A percentile compares a stretch with the other conserved stretches of the same genome.
Evolutionary conservation across 2,329 filamentous ascomycete genomes (phyloP).

Genomic region (Sphaerulina vaccinii): DNA sequence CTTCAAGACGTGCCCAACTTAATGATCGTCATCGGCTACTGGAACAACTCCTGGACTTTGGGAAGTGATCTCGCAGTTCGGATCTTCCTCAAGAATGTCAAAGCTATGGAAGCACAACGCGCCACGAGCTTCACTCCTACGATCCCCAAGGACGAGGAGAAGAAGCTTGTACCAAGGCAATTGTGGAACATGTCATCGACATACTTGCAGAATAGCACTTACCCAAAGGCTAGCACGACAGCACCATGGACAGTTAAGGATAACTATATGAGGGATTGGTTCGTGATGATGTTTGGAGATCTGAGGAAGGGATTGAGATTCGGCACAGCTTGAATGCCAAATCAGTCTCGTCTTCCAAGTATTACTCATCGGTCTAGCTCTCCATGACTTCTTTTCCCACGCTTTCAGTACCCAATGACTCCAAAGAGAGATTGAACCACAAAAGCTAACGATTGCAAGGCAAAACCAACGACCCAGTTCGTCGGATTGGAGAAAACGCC

Average conservation of each 20-base stretch:
- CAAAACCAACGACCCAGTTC: no score
- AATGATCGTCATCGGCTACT: slow-evolving; percentile 4
- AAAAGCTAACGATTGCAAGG: no score
- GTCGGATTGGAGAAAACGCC: no score
- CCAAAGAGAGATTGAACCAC: no score
- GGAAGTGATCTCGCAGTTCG: neutral
- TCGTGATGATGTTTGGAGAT: slow-evolving; percentile 4
- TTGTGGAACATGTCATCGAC: slow-evolving; percentile 8
- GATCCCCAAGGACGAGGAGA: neutral
- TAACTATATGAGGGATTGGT: slow-evolving; percentile 6
- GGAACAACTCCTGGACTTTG: slow-evolving; percentile 9
- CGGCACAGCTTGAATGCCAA: no score
- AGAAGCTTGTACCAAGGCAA: neutral
- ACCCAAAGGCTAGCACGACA: neutral
- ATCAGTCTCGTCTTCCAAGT: no score
- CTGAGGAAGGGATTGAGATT: neutral
- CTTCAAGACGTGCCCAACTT: slow-evolving; percentile 60
- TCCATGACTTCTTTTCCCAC: no score
- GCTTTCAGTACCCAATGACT: no score
- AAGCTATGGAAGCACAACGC: neutral
- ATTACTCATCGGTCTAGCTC: no score
- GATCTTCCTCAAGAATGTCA: slow-evolving; percentile 1
- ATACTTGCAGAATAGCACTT: slow-evolving; percentile 4
- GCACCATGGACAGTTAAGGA: slow-evolving; percentile 4
- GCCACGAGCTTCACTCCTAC: neutral